These are phyloP conservation scores for Naumovozyma dairenensis DNA, from an alignment of 805 yeast species.

Conservation along the genomic window DNA sequence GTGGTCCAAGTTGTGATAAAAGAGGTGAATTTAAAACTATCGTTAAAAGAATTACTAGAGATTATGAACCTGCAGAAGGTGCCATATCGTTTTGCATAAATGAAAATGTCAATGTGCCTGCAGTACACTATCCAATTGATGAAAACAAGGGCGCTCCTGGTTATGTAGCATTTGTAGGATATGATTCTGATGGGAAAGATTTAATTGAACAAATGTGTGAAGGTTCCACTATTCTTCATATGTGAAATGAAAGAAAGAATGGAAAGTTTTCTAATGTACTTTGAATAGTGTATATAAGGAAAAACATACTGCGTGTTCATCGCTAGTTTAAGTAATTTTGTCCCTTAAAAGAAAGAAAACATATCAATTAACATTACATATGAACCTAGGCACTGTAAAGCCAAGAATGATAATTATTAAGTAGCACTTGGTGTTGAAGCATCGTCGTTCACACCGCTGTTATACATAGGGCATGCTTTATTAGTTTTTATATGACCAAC, in stretches of 20 bases:
- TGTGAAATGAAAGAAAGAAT: too few species aligned
- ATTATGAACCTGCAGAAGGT: constrained; percentile 32
- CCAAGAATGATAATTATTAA: too few species aligned
- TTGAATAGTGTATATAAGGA: too few species aligned
- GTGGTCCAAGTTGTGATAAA: constrained; percentile 37
- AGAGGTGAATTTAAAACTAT: constrained; percentile 35
- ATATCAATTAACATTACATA: too few species aligned
- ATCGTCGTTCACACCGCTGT: constrained; percentile 27
- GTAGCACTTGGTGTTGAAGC: neutral
- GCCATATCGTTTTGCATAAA: constrained; percentile 30
- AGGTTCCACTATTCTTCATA: constrained; percentile 22
- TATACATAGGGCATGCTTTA: constrained; percentile 79
- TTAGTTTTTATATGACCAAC: constrained; percentile 91
- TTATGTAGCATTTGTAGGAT: constrained; percentile 26
- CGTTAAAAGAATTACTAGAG: constrained; percentile 31
- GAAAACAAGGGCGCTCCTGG: constrained; percentile 30
- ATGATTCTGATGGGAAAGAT: constrained; percentile 16
- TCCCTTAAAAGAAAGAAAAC: too few species aligned
- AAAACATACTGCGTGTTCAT: too few species aligned
- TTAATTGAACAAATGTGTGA: constrained; percentile 20
- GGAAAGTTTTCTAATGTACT: too few species aligned
- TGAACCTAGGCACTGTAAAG: too few species aligned
- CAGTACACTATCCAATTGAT: constrained; percentile 28
- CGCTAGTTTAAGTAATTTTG: too few species aligned
- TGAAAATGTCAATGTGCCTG: constrained; percentile 23